A percentile compares a stretch with the other conserved stretches of the same genome.
Evolutionary conservation across 2,329 filamentous ascomycete species (phyloP).

Genomic region (Plenodomus tracheiphilus): DNA sequence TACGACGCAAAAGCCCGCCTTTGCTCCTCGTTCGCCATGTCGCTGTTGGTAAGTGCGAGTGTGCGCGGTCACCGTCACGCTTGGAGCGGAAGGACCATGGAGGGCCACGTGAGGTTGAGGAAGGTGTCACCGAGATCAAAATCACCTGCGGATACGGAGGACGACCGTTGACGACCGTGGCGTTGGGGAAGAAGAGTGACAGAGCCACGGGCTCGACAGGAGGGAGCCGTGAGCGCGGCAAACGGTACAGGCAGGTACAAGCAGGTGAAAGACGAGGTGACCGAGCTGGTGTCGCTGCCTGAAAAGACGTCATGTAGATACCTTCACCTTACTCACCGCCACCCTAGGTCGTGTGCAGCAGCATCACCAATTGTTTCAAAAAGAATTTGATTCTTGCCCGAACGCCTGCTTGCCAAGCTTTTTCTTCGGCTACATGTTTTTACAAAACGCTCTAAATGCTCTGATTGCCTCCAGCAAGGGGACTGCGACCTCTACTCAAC

Average conservation of each 20-base stretch:
- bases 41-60: conserved; percentile 18
- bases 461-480: conserved; percentile 14
- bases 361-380: conserved; percentile 4
- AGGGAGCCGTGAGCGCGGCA: not conserved
- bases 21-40: conserved; percentile 37
- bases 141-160: not conserved
- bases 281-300: not conserved
- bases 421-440: conserved; percentile 27
- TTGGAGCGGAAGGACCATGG: conserved; percentile 12
- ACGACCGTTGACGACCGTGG: no score
- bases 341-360: not conserved
- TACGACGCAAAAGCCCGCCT: conserved; percentile 34
- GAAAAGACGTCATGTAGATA: not conserved
- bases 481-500: conserved; percentile 62
- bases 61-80: conserved; percentile 2
- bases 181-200: conserved; percentile 1
- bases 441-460: conserved; percentile 30
- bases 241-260: not conserved
- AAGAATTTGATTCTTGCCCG: conserved; percentile 32
- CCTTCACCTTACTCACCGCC: conserved; percentile 2
- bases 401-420: conserved; percentile 30
- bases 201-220: conserved; percentile 4
- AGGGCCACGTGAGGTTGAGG: conserved; percentile 2
- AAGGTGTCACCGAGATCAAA: not conserved
- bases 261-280: conserved; percentile 16